Conservation (phyloP, 2,329 filamentous ascomycete genomes). For the Claviceps fusiformis region DNA sequence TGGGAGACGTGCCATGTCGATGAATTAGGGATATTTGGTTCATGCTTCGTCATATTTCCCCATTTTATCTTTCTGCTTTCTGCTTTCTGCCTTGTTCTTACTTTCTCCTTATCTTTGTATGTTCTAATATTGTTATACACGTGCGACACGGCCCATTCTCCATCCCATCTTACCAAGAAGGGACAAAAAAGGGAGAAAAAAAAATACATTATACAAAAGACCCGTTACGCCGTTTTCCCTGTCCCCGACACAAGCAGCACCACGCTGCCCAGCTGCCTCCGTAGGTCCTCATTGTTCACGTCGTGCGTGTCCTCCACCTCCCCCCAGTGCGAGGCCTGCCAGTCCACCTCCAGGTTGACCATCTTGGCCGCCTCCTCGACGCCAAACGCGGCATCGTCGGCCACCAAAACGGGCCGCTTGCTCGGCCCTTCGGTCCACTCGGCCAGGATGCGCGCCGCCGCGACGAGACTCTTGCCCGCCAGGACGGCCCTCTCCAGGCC, state of each 20-base stretch:
- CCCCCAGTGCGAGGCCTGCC: constrained; percentile 86
- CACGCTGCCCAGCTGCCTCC: constrained; percentile 76
- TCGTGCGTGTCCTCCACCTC: constrained; percentile 98
- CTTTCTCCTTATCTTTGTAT: not conserved
- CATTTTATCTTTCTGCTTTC: too few relatives aligned
- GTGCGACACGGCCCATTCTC: not conserved
- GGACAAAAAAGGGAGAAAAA: not conserved
- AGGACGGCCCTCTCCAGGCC: constrained; percentile 73
- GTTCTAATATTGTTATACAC: not conserved
- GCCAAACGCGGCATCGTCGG: constrained; percentile 40
- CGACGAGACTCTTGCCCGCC: constrained; percentile 74
- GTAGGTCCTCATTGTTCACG: constrained; percentile 81
- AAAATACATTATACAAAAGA: not conserved
- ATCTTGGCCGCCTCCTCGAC: constrained; percentile 71
- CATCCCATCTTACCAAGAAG: not conserved
- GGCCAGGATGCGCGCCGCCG: constrained; percentile 60
- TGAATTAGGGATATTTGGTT: too few relatives aligned
- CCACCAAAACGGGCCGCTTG: constrained; percentile 24
- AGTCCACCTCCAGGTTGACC: constrained; percentile 71
- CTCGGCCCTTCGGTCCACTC: constrained; percentile 74
- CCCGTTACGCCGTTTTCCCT: constrained; percentile 8
- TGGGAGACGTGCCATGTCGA: too few relatives aligned
- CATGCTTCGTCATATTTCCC: too few relatives aligned
- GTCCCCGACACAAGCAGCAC: constrained; percentile 63
- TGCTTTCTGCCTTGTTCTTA: too few relatives aligned